Evolutionary conservation across 139 green algal genomes (phyloP), one percentile per base, ranked within the genome.

Genomic region (Auxenochlorella protothecoides): DNA sequence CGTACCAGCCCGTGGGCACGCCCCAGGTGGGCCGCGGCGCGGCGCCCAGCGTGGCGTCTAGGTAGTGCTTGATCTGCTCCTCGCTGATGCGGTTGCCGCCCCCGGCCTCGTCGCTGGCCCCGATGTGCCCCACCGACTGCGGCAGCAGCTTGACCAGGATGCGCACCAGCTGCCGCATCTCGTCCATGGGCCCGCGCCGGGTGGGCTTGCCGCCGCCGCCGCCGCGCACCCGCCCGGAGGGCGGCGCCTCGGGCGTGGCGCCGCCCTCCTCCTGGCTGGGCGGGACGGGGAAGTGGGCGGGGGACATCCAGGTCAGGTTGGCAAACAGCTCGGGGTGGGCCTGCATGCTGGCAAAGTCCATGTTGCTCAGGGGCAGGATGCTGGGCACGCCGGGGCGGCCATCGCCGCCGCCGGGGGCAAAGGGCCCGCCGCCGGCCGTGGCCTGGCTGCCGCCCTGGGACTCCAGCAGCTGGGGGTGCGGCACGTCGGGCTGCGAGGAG

Each of bases 91-190:
- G 81, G 71, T 95, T 93, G 68, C 89, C 84, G 54, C 88, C 85
- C 6, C 87, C 88, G 12, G 79, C 74, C 72, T 92, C 83, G 14
- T 92, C 81, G 13, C 59, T 69, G n/a, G 55, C 65, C 4, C 70
- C 65, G 61, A 88, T 77, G 68, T 84, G 70, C 3, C 14, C 53
- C 3, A 81, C 74, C 0, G 78, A 88, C 53, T 89, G 78, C 3
- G 90, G 90, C 57, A 94, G 82, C 15, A 89, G 74, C 78, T 93
- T 92, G 14, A 86, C 81, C 63, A 93, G 77, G 66, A 93, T 93
- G 71, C 88, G 78, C 5, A 95, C 84, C 13, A 96, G 85, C 84
- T 94, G 87, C 51, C 90, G 78, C 90, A 96, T 96, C 76, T 96
- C 90, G 67, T 96, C 90, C 90, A 96, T 96, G 6, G 90, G 90